Conservation (phyloP, 148 eudicot genomes). For the Pharnaceum exiguum region DNA sequence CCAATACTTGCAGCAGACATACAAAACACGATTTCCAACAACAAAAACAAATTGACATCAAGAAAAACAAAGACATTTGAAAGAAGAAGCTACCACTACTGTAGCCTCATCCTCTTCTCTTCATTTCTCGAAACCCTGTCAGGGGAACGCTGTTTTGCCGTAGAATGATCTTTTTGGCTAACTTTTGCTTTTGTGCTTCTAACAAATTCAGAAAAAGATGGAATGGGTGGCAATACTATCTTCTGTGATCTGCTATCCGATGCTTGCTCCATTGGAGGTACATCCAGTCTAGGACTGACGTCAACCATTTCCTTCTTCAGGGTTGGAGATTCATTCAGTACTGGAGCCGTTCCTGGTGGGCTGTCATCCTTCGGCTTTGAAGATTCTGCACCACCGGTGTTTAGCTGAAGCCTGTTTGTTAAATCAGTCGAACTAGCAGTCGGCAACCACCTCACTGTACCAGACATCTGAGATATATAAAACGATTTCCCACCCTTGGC, state of each 20-base stretch:
- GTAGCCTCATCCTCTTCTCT: slow-evolving; percentile 42
- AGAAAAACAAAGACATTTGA: neutral
- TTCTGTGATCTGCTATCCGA: slow-evolving; percentile 17
- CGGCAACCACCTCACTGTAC: slow-evolving; percentile 87
- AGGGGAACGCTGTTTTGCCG: slow-evolving; percentile 26
- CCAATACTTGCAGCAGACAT: too few relatives aligned
- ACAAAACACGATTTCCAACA: too few relatives aligned
- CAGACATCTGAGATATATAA: slow-evolving; percentile 80
- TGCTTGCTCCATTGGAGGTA: slow-evolving; percentile 17
- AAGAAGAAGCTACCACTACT: slow-evolving; percentile 13
- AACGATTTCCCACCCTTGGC: slow-evolving; percentile 74
- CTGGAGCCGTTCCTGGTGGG: slow-evolving; percentile 21
- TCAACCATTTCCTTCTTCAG: slow-evolving; percentile 17
- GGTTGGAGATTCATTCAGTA: slow-evolving; percentile 19
- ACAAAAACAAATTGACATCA: neutral
- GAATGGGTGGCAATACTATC: slow-evolving; percentile 47
- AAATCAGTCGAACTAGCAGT: slow-evolving; percentile 43
- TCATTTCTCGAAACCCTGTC: slow-evolving; percentile 16
- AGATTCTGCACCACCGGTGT: slow-evolving; percentile 12
- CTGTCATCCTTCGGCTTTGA: slow-evolving; percentile 14
- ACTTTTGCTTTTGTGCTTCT: slow-evolving; percentile 44
- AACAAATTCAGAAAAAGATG: slow-evolving; percentile 58
- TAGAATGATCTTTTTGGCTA: slow-evolving; percentile 13
- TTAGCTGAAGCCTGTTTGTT: slow-evolving; percentile 24
- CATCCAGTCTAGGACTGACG: slow-evolving; percentile 13